Base-by-base conservation (phyloP, 306 rosid genomes). In the Cicer cuneatum region DNA sequence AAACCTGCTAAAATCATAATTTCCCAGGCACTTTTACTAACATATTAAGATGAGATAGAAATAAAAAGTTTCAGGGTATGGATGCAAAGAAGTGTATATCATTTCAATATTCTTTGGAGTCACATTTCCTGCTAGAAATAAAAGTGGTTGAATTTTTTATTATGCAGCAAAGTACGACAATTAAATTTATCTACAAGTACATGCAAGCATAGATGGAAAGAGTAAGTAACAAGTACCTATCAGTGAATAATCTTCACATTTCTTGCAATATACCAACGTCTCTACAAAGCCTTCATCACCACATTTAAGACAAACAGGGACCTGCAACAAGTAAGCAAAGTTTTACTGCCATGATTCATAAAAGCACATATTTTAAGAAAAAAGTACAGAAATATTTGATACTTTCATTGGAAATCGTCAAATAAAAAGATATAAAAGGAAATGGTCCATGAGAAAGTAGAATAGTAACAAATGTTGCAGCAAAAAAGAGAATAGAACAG, bases 221-320 rank as follows among this genome's bases (percentile, higher is more conserved):
- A 19, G 29, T 18, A 51, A 41, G 48, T 2, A 64, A 35, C 1
- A 67, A 60, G 61, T 75, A 81, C 88, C 83, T 65, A 59, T 85
- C 15, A 69, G 24, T 21, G 76, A 79, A 59, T 60, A 71, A 61
- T 8, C 21, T 29, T 66, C 52, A 78, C 85, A 85, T 48, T 35
- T 18, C 8, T 19, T 42, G 76, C 88, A 85, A 74, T 40, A 78
- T 53, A 74, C 66, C 42, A 70, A 41, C 1, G 77, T 2, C 76
- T 85, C 85, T 1, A 8, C 35, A 56, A 69, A 78, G 56, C 88
- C 85, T 49, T 6, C 18, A 39, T 72, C 51, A 0, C 88, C 83
- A 65, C 85, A 78, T 2, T 2, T 65, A 10, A 78, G 81, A 78
- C 88, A 85, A 65, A 81, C 66, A 38, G 67, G 54, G 10, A 63